Evolutionary conservation across 1,284 basidiomycete species (phyloP), one percentile per base, ranked within the genome.

Genomic region (Amylostereum areolatum): DNA sequence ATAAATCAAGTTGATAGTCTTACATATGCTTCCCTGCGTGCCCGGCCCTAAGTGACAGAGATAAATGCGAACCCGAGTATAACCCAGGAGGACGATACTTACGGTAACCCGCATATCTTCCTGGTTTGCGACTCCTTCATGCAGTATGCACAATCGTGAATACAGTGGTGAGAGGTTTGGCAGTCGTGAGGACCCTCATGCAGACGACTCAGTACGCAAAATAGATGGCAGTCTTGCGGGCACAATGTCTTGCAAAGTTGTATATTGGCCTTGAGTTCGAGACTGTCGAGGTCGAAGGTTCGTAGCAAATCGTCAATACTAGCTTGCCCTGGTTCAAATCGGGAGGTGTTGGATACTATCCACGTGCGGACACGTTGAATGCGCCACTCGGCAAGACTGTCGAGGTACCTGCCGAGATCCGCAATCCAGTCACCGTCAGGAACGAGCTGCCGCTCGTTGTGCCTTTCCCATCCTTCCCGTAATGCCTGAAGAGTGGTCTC

Each of bases 171-270:
- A 28, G 63, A 57, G 0, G 80, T 76, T 25, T 59, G 58, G 54
- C 81, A 84, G 44, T 73, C 57, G 51, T 83, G 82, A 0, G 47
- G 48, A 18, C 18, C 18, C 1, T 66, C 69, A 48, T 84, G 82
- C 8, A 65, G 66, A 2, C 70, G 66, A 45, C 62, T 64, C 12
- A 62, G 66, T 4, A 79, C 39, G 51, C 81, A 84, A 11, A 62
- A 53, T 3, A 82, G 64, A 41, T 74, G 67, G 58, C 82, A 83
- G 0, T 45, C 18, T 18, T 18, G 18, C 18, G 47, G 0, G 53
- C 52, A 54, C 81, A 83, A 36, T 69, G 65, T 54, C 37, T 66
- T 64, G 57, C 81, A 84, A 0, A 82, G 57, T 43, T 77, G 72
- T 5, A 78, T 62, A 43, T 65, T 71, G 1, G 70, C 60, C 47